phyloP scores from a whole-genome alignment of 2,329 filamentous ascomycete genomes.

The Geosmithia putterillii region DNA sequence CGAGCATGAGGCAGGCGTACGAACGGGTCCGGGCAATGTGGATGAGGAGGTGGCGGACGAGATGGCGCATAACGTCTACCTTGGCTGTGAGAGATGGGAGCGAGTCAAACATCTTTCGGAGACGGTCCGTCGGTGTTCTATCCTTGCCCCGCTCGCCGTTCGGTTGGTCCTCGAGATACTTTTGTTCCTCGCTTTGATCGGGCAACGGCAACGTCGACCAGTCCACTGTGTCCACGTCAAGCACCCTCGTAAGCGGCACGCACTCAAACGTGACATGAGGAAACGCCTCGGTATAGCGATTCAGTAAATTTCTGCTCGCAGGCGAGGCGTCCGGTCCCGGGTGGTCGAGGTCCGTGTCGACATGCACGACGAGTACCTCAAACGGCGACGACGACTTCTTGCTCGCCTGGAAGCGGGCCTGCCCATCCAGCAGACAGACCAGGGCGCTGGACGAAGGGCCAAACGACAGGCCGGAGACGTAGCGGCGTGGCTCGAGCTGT shows the following conservation, averaged over 20 bases:
- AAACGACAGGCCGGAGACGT: constrained; percentile 72
- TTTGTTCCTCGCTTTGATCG: too few species aligned
- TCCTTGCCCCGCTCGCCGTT: too few species aligned
- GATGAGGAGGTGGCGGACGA: constrained; percentile 62
- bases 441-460: constrained; percentile 71
- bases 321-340: constrained; percentile 4
- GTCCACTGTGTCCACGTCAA: constrained; percentile 37
- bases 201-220: constrained; percentile 33
- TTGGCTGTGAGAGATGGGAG: constrained; percentile 65
- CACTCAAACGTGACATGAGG: constrained; percentile 52
- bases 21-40: constrained; percentile 43
- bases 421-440: constrained; percentile 54
- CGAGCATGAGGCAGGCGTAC: constrained; percentile 67
- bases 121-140: constrained; percentile 13
- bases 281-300: constrained; percentile 46
- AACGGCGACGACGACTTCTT: constrained; percentile 56
- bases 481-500: constrained; percentile 21
- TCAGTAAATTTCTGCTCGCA: constrained; percentile 33
- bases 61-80: constrained; percentile 57
- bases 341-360: constrained; percentile 28
- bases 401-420: constrained; percentile 53
- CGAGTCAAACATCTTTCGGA: constrained; percentile 43
- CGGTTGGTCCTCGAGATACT: constrained; percentile 5
- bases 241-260: constrained; percentile 51
- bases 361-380: constrained; percentile 48